Base-by-base conservation (phyloP, 164 flowering plant species). In the Umbellularia californica region DNA sequence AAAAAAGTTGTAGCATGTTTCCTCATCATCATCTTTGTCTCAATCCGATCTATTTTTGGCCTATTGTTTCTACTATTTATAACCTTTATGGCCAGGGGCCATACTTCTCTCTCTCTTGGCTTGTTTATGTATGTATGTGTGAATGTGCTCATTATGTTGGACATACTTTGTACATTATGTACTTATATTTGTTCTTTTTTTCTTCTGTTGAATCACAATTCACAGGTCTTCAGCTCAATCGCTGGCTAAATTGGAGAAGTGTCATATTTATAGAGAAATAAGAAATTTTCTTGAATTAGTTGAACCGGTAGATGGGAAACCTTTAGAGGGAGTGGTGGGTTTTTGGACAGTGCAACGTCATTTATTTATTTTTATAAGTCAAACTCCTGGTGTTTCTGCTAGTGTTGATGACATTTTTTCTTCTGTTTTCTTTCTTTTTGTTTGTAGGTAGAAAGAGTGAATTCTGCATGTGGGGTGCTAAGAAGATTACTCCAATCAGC, bases 371-470 rank as follows among this genome's bases (percentile, higher is more conserved):
- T 66, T 24, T 67, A 15, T 17, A 30, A 67, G 23, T 28, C 20
- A 7, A 30, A 30, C 25, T 74, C 58, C 63, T 72, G 55, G 68
- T 72, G 60, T 51, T 75, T 65, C 63, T 67, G 6, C 51, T 3
- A 3, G 23, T 69, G 35, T 58, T 65, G 13, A 7, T 75, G 30
- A 35, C 55, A 30, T 58, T n/a, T n/a, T 70, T 15, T 55, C 60
- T 15, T 55, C n/a, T 55, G 19, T 55, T 55, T 55, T 55, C n/a
- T 78, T 79, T 77, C 64, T 33, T 68, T 50, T 75, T 79, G 87
- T 75, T 81, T 88, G 74, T 77, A 95, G 99, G 89, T 87, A 67
- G 88, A 89, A 83, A 85, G 96, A 75, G 80, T 83, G 76, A 89
- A 85, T 79, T 88, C 92, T 71, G 89, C 90, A 60, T 78, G 86